Evolutionary conservation across 345 rosid species (phyloP).

Genomic region (Garcia nutans): DNA sequence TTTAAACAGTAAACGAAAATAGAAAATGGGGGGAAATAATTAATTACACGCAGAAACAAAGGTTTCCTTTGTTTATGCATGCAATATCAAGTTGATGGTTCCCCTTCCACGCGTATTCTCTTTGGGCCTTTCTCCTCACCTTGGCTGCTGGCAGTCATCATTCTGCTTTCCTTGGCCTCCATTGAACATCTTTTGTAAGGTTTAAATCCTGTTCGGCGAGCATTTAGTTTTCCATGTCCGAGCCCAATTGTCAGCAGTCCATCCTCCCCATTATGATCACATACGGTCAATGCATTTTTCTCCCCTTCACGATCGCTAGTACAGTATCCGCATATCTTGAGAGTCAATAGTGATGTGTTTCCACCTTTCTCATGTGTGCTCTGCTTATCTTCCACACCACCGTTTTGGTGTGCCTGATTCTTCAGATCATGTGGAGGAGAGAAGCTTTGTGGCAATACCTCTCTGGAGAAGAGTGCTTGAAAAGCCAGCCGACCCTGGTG

Average conservation of each 20-base stretch:
- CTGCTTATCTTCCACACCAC: slow-evolving; percentile 32
- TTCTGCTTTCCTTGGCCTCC: slow-evolving; percentile 69
- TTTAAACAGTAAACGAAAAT: slow-evolving; percentile 25
- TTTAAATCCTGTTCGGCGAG: slow-evolving; percentile 74
- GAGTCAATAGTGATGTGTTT: slow-evolving; percentile 44
- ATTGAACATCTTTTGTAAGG: slow-evolving; percentile 88
- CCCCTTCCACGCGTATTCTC: slow-evolving; percentile 79
- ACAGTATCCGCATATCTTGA: slow-evolving; percentile 31
- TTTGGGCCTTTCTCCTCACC: slow-evolving; percentile 72
- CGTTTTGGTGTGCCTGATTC: slow-evolving; percentile 23
- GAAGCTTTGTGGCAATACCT: slow-evolving; percentile 88
- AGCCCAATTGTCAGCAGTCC: slow-evolving; percentile 57
- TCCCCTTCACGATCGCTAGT: slow-evolving; percentile 39
- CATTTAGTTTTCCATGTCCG: slow-evolving; percentile 51
- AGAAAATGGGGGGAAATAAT: slow-evolving; percentile 29
- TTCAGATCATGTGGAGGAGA: slow-evolving; percentile 50
- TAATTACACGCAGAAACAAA: slow-evolving; percentile 29
- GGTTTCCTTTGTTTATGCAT: slow-evolving; percentile 34
- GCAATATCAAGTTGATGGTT: slow-evolving; percentile 43
- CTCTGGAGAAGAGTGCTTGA: slow-evolving; percentile 81
- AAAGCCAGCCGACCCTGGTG: slow-evolving; percentile 90
- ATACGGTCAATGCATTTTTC: slow-evolving; percentile 23
- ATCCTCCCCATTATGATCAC: slow-evolving; percentile 33
- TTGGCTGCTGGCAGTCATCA: slow-evolving; percentile 40
- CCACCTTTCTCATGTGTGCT: slow-evolving; percentile 30